Base-by-base conservation (phyloP, 2,329 filamentous ascomycete species). In the Ophiostoma fasciatum region DNA sequence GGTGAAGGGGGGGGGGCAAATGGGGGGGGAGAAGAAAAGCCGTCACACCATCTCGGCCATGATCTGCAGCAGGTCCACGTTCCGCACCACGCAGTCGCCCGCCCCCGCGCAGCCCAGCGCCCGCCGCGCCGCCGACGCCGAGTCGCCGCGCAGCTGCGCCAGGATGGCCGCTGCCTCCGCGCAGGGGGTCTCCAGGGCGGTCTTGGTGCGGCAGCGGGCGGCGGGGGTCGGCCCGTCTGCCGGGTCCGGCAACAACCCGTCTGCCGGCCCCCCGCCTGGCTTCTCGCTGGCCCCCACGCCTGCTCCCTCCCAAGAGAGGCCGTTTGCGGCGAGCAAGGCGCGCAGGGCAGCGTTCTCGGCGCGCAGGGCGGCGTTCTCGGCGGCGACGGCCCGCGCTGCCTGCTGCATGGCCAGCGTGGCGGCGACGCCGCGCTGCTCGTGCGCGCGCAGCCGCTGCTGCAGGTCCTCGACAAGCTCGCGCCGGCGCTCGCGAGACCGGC, bases 331-430 rank as follows among this genome's bases (percentile, higher is more conserved):
- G n/a, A n/a, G n/a, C n/a, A n/a, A n/a, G n/a, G n/a, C n/a, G n/a
- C n/a, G n/a, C n/a, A n/a, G n/a, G n/a, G n/a, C n/a, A n/a, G n/a
- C n/a, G n/a, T n/a, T n/a, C n/a, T n/a, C n/a, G 27, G 52, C 51
- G 12, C 62, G 54, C 19, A 72, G 50, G 21, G 57, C 49, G 33
- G 52, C 52, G 42, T 72, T 73, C 44, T 68, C 63, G 21, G 57
- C 46, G 13, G 59, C 61, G 14, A 72, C 65, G 37, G 52, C 55
- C 17, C 64, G 59, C 5, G 68, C 68, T 1, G 63, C 64, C 20
- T 55, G 57, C 49, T 73, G 69, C 61, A 74, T 66, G 47, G 67
- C 63, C 10, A 63, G 46, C 3, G 63, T 64, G 5, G 68, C 68
- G 37, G 61, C 56, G 13, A 64, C 57, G 17, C 62, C 66, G 5